Conservation (phyloP, 805 yeast species). For the Sugiyamaella qingdaonensis region DNA sequence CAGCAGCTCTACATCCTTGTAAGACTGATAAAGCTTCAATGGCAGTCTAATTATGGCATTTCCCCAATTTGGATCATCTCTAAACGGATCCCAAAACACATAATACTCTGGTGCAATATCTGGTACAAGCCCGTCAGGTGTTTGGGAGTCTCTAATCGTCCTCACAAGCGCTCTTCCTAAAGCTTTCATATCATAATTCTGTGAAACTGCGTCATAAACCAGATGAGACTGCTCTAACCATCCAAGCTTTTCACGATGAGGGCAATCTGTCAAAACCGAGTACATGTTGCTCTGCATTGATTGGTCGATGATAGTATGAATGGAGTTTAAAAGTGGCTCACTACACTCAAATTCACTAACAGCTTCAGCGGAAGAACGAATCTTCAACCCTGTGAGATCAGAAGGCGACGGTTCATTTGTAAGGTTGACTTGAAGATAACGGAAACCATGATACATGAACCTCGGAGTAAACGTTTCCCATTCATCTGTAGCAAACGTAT, state of each 20-base stretch:
- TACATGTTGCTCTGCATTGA: slow-evolving; percentile 26
- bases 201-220: background rate
- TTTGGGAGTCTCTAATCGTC: background rate
- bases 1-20: slow-evolving; percentile 28
- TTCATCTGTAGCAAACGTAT: slow-evolving; percentile 20
- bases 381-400: slow-evolving; percentile 17
- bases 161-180: background rate
- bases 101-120: slow-evolving; percentile 23
- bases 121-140: background rate
- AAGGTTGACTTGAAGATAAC: slow-evolving; percentile 24
- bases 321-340: slow-evolving; percentile 15
- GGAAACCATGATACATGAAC: slow-evolving; percentile 27
- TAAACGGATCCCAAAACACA: slow-evolving; percentile 21
- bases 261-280: slow-evolving; percentile 26
- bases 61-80: slow-evolving; percentile 12
- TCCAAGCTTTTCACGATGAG: slow-evolving; percentile 29
- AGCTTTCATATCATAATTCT: background rate
- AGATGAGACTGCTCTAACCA: slow-evolving; percentile 25
- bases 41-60: slow-evolving; percentile 28
- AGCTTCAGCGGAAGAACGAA: slow-evolving; percentile 18
- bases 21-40: slow-evolving; percentile 36
- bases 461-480: slow-evolving; percentile 23
- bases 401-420: slow-evolving; percentile 15
- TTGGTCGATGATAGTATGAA: slow-evolving; percentile 19
- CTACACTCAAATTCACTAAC: slow-evolving; percentile 21